Evolutionary conservation across 345 rosid species (phyloP), one percentile per base, ranked within the genome.

Genomic region (Hibiscus mutabilis): DNA sequence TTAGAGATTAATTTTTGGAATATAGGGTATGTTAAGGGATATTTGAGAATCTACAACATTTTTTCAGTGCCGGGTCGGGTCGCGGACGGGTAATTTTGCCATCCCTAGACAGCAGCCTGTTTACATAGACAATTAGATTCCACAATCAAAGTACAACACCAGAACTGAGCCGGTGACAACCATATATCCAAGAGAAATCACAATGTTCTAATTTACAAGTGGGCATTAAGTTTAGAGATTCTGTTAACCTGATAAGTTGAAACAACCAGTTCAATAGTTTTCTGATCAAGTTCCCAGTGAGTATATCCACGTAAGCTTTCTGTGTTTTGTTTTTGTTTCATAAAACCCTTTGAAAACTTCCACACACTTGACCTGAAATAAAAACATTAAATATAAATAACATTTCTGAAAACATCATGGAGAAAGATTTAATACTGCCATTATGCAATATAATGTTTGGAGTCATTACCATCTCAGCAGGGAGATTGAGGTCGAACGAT

Each of bases 61-160:
- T n/a, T n/a, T n/a, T n/a, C n/a, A n/a, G n/a, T n/a, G n/a, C n/a
- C n/a, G n/a, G n/a, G n/a, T n/a, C n/a, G n/a, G n/a, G n/a, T n/a
- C n/a, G n/a, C n/a, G n/a, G n/a, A n/a, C n/a, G n/a, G n/a, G n/a
- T n/a, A n/a, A n/a, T n/a, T n/a, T n/a, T n/a, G n/a, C n/a, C n/a
- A n/a, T n/a, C n/a, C n/a, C n/a, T n/a, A 82, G 49, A 91, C 86
- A 66, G 96, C 89, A 73, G 96, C 99, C 99, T 96, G 79, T 74
- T 51, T 66, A 67, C 25, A 19, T 61, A 27, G 33, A 27, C 51
- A 79, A 47, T 42, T 60, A 29, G 42, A 63, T 29, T 37, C 63
- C 8, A 14, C 7, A 24, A 61, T 16, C 61, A 56, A 49, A 56
- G 35, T 66, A 13, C 13, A 68, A 1, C 7, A 65, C 27, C 62